Conservation (phyloP, 2,329 filamentous ascomycete genomes). For the Fusarium bactridioides region DNA sequence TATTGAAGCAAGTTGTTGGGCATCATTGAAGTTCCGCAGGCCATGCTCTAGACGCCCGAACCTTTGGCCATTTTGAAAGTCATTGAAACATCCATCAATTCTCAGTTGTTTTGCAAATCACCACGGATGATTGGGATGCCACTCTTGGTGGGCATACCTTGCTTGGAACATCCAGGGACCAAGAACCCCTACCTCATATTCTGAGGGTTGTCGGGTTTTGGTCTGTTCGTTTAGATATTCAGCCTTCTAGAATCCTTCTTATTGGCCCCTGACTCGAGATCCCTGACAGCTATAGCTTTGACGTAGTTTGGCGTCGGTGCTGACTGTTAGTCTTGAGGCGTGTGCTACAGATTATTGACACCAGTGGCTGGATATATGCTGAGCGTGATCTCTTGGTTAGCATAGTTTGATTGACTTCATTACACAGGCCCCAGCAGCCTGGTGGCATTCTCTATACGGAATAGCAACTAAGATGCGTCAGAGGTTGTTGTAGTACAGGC, state of each 20-base stretch:
- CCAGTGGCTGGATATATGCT: constrained; percentile 10
- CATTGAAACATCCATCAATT: neutral
- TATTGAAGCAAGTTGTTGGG: neutral
- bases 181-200: constrained; percentile 21
- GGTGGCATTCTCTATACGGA: constrained; percentile 14
- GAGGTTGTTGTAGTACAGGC: constrained; percentile 3
- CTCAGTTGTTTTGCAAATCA: neutral
- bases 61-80: neutral
- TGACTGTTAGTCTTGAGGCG: constrained; percentile 18
- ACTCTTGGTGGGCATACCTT: constrained; percentile 12
- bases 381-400: constrained; percentile 1
- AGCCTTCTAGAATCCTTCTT: constrained; percentile 43
- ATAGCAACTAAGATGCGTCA: neutral
- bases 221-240: constrained; percentile 21
- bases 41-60: neutral
- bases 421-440: constrained; percentile 10
- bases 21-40: neutral
- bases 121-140: neutral
- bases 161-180: neutral
- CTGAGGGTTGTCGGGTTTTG: constrained; percentile 1
- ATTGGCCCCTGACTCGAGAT: constrained; percentile 17
- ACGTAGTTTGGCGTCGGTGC: constrained; percentile 23
- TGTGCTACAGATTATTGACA: constrained; percentile 23
- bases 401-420: constrained; percentile 26
- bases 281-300: constrained; percentile 25